Evolutionary conservation across 2,329 filamentous ascomycete genomes (phyloP).

Genomic region (Ceratocystis colombiana): DNA sequence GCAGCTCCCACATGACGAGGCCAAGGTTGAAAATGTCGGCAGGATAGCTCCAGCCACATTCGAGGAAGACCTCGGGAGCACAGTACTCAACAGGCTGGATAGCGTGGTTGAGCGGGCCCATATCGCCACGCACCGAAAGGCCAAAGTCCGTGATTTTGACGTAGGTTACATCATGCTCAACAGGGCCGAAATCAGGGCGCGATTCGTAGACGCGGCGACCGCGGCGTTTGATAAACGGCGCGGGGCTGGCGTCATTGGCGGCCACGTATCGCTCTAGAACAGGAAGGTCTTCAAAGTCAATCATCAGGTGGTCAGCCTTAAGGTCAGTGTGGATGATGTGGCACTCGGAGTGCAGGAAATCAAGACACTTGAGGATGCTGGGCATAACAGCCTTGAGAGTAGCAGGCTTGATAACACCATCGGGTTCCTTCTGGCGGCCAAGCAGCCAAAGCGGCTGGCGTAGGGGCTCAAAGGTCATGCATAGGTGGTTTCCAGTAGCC

Average conservation of each 20-base stretch:
- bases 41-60: constrained; percentile 31
- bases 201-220: constrained; percentile 27
- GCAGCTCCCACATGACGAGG: constrained; percentile 31
- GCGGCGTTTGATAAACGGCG: constrained; percentile 27
- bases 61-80: constrained; percentile 31
- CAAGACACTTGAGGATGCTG: constrained; percentile 34
- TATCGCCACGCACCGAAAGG: constrained; percentile 29
- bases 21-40: constrained; percentile 30
- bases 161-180: constrained; percentile 27
- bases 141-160: constrained; percentile 30
- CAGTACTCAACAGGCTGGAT: constrained; percentile 31
- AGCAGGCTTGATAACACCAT: constrained; percentile 33
- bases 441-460: constrained; percentile 37
- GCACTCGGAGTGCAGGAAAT: constrained; percentile 37
- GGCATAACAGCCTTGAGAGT: constrained; percentile 34
- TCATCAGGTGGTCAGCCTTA: constrained; percentile 32
- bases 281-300: constrained; percentile 26
- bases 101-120: constrained; percentile 27
- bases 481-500: constrained; percentile 31
- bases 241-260: constrained; percentile 29
- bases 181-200: constrained; percentile 28
- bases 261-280: constrained; percentile 28
- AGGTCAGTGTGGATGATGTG: constrained; percentile 40
- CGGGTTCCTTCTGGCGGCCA: constrained; percentile 32
- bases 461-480: constrained; percentile 34